A percentile compares a stretch with the other conserved stretches of the same genome.
phyloP scores from a whole-genome alignment of 441 rosid genomes.

The Gossypium schwendimanii region DNA sequence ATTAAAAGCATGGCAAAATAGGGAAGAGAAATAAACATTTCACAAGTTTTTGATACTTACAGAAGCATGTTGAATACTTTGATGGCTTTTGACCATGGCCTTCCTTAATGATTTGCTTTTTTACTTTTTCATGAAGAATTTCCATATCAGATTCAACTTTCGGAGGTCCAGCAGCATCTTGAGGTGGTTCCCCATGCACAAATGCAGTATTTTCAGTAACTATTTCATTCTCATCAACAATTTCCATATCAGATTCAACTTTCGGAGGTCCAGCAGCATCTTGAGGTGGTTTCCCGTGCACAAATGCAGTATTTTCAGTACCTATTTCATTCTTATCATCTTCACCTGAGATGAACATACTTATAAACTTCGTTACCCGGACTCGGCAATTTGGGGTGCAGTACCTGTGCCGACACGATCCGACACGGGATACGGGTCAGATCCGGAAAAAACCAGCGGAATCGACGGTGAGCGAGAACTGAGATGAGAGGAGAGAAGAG shows the following conservation, averaged over 20 bases:
- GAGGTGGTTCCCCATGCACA: constrained; percentile 55
- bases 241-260: constrained; percentile 40
- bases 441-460: too few relatives aligned
- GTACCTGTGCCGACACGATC: too few relatives aligned
- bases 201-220: constrained; percentile 47
- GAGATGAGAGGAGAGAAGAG: too few relatives aligned
- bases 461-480: too few relatives aligned
- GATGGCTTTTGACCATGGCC: constrained; percentile 88
- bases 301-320: constrained; percentile 48
- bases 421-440: too few relatives aligned
- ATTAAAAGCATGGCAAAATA: not conserved
- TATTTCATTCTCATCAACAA: constrained; percentile 43
- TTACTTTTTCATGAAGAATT: constrained; percentile 70
- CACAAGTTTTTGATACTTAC: constrained; percentile 35
- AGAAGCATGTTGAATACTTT: constrained; percentile 82
- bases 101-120: constrained; percentile 79
- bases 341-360: constrained; percentile 22
- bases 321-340: constrained; percentile 57
- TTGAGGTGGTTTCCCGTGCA: constrained; percentile 51
- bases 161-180: constrained; percentile 54
- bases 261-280: constrained; percentile 56
- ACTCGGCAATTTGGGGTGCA: too few relatives aligned
- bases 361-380: too few relatives aligned
- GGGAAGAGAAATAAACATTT: not conserved
- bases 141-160: constrained; percentile 60